phyloP scores from a whole-genome alignment of 495 filamentous ascomycete genomes.

The Aspergillus egyptiacus region DNA sequence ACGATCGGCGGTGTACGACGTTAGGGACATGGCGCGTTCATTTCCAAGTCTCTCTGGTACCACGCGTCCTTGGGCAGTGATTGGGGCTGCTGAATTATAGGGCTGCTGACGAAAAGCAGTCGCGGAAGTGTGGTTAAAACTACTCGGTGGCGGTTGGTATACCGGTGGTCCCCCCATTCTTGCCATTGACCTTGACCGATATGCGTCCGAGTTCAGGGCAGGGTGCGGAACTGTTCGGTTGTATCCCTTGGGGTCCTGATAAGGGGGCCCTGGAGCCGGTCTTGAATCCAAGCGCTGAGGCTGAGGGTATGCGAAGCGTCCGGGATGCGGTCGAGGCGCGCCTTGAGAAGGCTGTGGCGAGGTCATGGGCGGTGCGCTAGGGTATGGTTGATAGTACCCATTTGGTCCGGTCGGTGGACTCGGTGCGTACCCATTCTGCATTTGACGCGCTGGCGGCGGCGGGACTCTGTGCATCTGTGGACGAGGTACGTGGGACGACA shows the following conservation, averaged over 20 bases:
- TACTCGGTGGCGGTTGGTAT: slow-evolving; percentile 58
- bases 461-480: slow-evolving; percentile 42
- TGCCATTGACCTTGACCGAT: slow-evolving; percentile 89
- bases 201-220: slow-evolving; percentile 76
- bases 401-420: slow-evolving; percentile 22
- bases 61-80: slow-evolving; percentile 83
- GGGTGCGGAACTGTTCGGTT: slow-evolving; percentile 52
- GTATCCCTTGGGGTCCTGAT: slow-evolving; percentile 44
- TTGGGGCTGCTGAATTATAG: slow-evolving; percentile 55
- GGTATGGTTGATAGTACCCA: slow-evolving; percentile 43
- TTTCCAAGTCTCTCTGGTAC: slow-evolving; percentile 83
- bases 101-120: slow-evolving; percentile 71
- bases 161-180: slow-evolving; percentile 57
- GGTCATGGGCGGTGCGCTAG: slow-evolving; percentile 48
- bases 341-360: slow-evolving; percentile 52
- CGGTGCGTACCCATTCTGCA: slow-evolving; percentile 46
- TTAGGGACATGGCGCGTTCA: slow-evolving; percentile 94
- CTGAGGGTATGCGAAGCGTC: slow-evolving; percentile 56
- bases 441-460: slow-evolving; percentile 56
- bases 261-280: slow-evolving; percentile 53
- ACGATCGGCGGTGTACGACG: slow-evolving; percentile 69
- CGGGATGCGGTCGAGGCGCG: slow-evolving; percentile 56
- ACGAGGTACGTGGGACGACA: slow-evolving; percentile 61
- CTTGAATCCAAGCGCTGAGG: slow-evolving; percentile 68
- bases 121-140: slow-evolving; percentile 61